Evolutionary conservation across 441 rosid genomes (phyloP).

Genomic region (Brassica hybrid): DNA sequence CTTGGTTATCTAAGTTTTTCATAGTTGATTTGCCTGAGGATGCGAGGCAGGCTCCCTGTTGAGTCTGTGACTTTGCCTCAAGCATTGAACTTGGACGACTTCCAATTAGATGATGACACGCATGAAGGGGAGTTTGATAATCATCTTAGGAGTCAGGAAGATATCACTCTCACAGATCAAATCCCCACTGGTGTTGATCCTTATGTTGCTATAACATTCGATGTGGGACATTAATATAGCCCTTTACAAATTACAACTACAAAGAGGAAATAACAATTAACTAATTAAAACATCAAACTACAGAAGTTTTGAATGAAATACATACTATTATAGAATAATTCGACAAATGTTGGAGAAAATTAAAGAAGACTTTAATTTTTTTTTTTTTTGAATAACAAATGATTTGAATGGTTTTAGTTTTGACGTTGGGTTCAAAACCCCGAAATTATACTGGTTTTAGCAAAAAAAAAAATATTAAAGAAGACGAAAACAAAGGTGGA

Average conservation of each 20-base stretch:
- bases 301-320: too few relatives aligned
- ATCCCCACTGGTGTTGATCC: conserved; percentile 61
- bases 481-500: conserved; percentile 9
- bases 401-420: too few relatives aligned
- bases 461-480: not conserved
- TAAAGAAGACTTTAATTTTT: too few relatives aligned
- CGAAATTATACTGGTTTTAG: too few relatives aligned
- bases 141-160: conserved; percentile 61
- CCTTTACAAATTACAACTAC: not conserved
- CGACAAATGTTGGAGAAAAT: too few relatives aligned
- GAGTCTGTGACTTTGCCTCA: conserved; percentile 79
- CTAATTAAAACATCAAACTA: too few relatives aligned
- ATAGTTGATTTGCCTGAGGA: conserved; percentile 71
- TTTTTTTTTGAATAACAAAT: too few relatives aligned
- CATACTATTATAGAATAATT: too few relatives aligned
- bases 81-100: conserved; percentile 69
- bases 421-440: too few relatives aligned
- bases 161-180: conserved; percentile 84
- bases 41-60: conserved; percentile 67
- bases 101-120: conserved; percentile 54
- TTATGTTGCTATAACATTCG: conserved; percentile 68
- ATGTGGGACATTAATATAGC: conserved; percentile 49
- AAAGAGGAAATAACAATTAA: too few relatives aligned
- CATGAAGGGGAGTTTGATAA: conserved; percentile 52
- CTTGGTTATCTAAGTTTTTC: conserved; percentile 61